phyloP scores from a whole-genome alignment of 345 rosid genomes.

The Zanthoxylum bungeanum region DNA sequence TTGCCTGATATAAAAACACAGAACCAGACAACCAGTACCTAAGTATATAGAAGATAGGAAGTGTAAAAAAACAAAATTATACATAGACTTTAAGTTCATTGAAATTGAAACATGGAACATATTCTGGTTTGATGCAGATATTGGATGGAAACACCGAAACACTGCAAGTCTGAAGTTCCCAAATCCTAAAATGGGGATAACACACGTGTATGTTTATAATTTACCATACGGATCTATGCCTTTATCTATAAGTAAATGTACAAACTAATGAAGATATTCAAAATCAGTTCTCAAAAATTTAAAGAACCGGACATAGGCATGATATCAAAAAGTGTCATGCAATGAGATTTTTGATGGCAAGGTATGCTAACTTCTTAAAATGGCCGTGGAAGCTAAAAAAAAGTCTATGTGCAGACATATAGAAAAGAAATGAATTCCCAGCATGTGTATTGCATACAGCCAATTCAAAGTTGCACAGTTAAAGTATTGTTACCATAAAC shows the following conservation, averaged over 20 bases:
- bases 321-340: not conserved
- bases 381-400: not conserved
- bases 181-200: not conserved
- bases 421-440: slow-evolving; percentile 3
- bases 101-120: not conserved
- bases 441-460: not conserved
- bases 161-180: not conserved
- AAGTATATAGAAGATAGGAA: slow-evolving; percentile 1
- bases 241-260: not conserved
- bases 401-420: not conserved
- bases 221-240: not conserved
- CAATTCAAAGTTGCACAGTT: not conserved
- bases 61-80: slow-evolving; percentile 15
- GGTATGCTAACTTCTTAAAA: not conserved
- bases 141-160: not conserved
- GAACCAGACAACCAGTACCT: slow-evolving; percentile 2
- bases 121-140: not conserved
- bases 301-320: not conserved
- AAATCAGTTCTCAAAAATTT: not conserved
- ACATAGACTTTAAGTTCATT: not conserved
- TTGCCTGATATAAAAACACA: slow-evolving; percentile 51
- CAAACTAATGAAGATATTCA: not conserved
- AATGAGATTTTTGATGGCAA: not conserved
- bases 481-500: slow-evolving; percentile 50
- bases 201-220: not conserved